Evolutionary conservation across 2,329 filamentous ascomycete genomes (phyloP), one percentile per base, ranked within the genome.

Genomic region (Ophiocordyceps polyrhachis-furcata): DNA sequence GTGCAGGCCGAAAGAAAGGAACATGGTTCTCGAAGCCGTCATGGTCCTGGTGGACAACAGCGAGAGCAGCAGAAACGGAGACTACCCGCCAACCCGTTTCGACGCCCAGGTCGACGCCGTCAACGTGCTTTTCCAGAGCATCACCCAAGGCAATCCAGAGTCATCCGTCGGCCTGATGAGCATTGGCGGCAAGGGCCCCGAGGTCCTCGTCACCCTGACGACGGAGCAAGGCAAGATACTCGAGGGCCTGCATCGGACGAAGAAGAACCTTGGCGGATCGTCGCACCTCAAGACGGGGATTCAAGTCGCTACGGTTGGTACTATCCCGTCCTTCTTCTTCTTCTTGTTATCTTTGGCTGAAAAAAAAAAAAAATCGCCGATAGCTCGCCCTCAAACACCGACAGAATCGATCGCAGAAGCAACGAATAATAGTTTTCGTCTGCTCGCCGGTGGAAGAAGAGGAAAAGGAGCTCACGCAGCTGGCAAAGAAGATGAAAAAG

Each of bases 1-100:
- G 2, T 28, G 9, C 9, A 28, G 9, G 25, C 25, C 9, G 50
- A 51, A 23, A 23, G 56, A 63, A 63, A 66, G 63, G 78, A 88
- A 73, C 60, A 98, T 98, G 91, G 84, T 81, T 67, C 81, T 98
- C 66, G 91, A 98, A 79, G 93, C 91, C 69, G 93, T 93, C 51
- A 96, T 98, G 88, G 85, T 98, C 65, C 81, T 96, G 74, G 86
- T 96, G 58, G 91, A 98, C 75, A 98, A 96, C 74, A 95, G 88
- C 71, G 91, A 98, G 71, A 88, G 83, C 69, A 93, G 86, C 71
- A 80, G 91, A 62, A 98, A 98, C 67, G 91, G 93, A 60, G 91
- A 98, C 64, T 74, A 73, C 63, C 83, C 84, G 59, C 89, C 91
- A 47, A 93, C 88, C 53, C 79, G 91, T 65, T 98, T 88, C 73